Conservation (phyloP, 2,329 filamentous ascomycete species). For the Aureobasidium sp. region DNA sequence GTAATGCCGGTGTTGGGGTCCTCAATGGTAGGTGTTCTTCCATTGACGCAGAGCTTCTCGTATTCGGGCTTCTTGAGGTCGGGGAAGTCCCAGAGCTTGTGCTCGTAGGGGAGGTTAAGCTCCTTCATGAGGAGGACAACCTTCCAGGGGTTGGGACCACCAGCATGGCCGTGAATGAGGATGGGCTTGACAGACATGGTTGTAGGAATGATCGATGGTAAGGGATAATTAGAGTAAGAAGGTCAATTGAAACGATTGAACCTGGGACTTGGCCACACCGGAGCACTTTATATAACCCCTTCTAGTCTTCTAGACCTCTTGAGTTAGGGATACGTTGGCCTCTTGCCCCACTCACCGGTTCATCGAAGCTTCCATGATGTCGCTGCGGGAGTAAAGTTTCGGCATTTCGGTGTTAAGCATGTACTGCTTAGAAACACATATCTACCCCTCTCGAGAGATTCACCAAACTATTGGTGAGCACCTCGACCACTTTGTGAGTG, state of each 20-base stretch:
- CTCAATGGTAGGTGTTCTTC: constrained; percentile 35
- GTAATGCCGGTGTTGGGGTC: constrained; percentile 38
- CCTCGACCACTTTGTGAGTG: too few species aligned
- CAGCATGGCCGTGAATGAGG: constrained; percentile 14
- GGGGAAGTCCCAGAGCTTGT: constrained; percentile 27
- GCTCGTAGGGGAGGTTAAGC: constrained; percentile 33
- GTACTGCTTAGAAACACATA: constrained; percentile 4
- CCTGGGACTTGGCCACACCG: background rate
- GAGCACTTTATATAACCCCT: background rate
- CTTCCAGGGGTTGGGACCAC: constrained; percentile 10
- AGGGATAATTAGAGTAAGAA: background rate
- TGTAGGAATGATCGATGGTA: background rate
- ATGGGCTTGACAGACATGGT: constrained; percentile 16
- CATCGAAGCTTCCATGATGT: constrained; percentile 6
- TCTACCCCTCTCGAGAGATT: background rate
- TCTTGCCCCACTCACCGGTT: constrained; percentile 1
- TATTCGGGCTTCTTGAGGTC: constrained; percentile 34
- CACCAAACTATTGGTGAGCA: too few species aligned
- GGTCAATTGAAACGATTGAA: background rate
- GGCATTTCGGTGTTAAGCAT: background rate
- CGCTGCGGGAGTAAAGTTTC: background rate
- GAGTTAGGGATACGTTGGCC: background rate
- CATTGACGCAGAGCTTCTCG: constrained; percentile 34
- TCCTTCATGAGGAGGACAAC: constrained; percentile 38
- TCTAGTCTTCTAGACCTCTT: background rate